These are phyloP conservation scores for Hypoxylon crocopeplum DNA, from an alignment of 495 filamentous ascomycete species.

Conservation along the genomic window DNA sequence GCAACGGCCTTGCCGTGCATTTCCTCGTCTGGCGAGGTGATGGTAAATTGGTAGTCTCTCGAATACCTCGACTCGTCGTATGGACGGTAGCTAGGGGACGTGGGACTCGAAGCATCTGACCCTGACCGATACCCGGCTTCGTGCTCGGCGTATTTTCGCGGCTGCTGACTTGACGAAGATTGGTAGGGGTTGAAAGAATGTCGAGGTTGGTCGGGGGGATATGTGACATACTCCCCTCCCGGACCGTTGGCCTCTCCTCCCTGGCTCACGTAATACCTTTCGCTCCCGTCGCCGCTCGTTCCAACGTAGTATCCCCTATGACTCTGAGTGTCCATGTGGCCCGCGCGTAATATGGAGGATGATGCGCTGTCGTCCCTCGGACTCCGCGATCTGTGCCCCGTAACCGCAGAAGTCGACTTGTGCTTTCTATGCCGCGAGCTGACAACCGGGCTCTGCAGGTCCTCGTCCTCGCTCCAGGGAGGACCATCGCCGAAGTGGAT, in stretches of 20 bases:
- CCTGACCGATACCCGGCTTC: slow-evolving; percentile 61
- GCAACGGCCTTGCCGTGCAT: slow-evolving; percentile 98
- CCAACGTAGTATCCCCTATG: slow-evolving; percentile 71
- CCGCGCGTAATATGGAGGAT: slow-evolving; percentile 48
- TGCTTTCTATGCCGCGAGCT: slow-evolving; percentile 82
- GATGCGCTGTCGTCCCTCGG: slow-evolving; percentile 52
- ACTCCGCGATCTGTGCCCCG: slow-evolving; percentile 48
- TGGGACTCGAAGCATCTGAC: slow-evolving; percentile 64
- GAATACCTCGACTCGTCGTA: slow-evolving; percentile 75
- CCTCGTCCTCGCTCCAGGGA: slow-evolving; percentile 97
- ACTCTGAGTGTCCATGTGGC: slow-evolving; percentile 58
- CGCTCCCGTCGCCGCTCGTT: slow-evolving; percentile 73
- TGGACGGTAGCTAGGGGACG: slow-evolving; percentile 55
- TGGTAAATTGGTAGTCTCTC: slow-evolving; percentile 91
- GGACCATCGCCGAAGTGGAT: slow-evolving; percentile 91
- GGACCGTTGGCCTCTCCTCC: slow-evolving; percentile 73
- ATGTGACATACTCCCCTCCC: slow-evolving; percentile 81
- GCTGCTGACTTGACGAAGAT: slow-evolving; percentile 44
- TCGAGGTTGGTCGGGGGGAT: slow-evolving; percentile 69
- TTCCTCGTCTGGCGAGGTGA: slow-evolving; percentile 93
- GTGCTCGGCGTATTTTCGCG: slow-evolving; percentile 64
- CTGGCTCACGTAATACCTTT: slow-evolving; percentile 79
- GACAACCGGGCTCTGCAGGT: slow-evolving; percentile 87
- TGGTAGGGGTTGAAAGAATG: slow-evolving; percentile 59
- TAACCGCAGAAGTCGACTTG: slow-evolving; percentile 68